Percentiles rank a stretch among this genome's conserved stretches.
phyloP scores from a whole-genome alignment of 495 filamentous ascomycete genomes.

The Emericellopsis terricola region DNA sequence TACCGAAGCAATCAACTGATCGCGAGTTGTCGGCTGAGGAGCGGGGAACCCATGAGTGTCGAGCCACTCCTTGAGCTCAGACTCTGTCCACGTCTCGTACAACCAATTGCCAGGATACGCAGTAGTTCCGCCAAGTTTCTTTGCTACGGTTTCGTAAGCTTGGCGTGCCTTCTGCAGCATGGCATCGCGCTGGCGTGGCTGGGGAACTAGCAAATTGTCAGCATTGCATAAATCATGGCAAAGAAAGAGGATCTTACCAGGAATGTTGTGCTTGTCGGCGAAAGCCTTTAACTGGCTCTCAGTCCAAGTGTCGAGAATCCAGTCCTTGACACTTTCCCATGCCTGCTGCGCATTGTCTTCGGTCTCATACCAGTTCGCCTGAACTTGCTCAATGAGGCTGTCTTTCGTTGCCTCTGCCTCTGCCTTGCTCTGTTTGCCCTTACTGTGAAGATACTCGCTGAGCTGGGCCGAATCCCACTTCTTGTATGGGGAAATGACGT shows the following conservation, averaged over 20 bases:
- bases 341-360: conserved; percentile 55
- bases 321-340: conserved; percentile 58
- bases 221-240: not conserved
- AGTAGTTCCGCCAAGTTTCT: conserved; percentile 66
- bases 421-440: conserved; percentile 49
- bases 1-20: conserved; percentile 73
- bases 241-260: conserved; percentile 20
- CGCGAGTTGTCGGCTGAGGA: conserved; percentile 70
- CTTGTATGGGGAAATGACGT: conserved; percentile 47
- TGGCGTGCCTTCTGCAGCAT: conserved; percentile 59
- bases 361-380: conserved; percentile 53
- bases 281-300: conserved; percentile 68
- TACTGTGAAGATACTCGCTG: conserved; percentile 41
- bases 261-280: conserved; percentile 74
- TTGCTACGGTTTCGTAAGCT: conserved; percentile 65
- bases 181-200: conserved; percentile 71
- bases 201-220: conserved; percentile 28
- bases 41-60: conserved; percentile 78
- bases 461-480: conserved; percentile 53
- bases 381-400: conserved; percentile 45
- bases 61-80: conserved; percentile 52
- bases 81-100: conserved; percentile 63
- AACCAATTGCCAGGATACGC: conserved; percentile 93
- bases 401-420: conserved; percentile 45
- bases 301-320: conserved; percentile 84